These are phyloP conservation scores for Picea glauca DNA, from an alignment of 75 land plant species.

Conservation along the genomic window DNA sequence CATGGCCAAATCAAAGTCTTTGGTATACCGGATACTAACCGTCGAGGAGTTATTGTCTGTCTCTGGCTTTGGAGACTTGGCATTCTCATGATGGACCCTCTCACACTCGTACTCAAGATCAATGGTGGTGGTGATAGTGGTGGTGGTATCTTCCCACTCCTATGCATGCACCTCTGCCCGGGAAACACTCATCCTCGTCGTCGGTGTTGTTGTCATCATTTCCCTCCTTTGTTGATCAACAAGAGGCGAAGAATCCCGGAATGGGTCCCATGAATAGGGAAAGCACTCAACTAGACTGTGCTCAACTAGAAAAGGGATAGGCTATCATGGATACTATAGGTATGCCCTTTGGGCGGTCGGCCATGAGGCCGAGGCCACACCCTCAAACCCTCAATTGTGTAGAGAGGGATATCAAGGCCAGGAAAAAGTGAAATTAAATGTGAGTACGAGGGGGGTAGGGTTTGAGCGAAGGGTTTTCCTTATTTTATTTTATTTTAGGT, in stretches of 20 bases:
- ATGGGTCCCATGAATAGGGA: slow-evolving; percentile 55
- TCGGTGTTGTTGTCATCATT: background rate
- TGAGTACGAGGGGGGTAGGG: no score
- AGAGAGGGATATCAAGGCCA: no score
- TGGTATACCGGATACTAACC: slow-evolving; percentile 37
- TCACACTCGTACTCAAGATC: background rate
- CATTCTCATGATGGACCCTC: background rate
- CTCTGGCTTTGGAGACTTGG: background rate
- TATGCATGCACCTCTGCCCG: background rate
- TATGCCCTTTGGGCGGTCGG: no score
- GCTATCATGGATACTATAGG: no score
- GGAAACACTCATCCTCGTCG: background rate
- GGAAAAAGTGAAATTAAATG: no score
- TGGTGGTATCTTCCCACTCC: slow-evolving; percentile 35
- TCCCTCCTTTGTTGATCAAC: background rate
- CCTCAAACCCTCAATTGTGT: no score
- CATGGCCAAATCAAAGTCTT: slow-evolving; percentile 50
- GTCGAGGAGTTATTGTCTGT: background rate
- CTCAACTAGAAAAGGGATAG: no score
- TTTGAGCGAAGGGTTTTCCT: no score
- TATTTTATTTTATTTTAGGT: no score
- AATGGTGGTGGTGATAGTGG: slow-evolving; percentile 1
- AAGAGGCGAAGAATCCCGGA: slow-evolving; percentile 30
- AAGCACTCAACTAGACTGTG: no score
- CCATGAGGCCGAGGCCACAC: no score